Base-by-base conservation (phyloP, 2,329 filamentous ascomycete genomes). In the Bipolaris victoriae region DNA sequence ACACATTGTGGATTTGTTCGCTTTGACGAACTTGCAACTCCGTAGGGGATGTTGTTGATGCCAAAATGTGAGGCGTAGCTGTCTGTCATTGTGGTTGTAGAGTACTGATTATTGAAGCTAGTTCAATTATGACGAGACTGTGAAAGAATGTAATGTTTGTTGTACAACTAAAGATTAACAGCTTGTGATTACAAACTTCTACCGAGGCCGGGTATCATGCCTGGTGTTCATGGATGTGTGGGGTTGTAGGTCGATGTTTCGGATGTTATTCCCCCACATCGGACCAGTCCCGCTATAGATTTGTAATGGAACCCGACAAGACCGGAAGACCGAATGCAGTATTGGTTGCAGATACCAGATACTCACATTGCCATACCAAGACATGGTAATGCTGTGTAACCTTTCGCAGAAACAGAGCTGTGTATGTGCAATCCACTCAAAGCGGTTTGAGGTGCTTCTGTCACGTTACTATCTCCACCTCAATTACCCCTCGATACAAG, bases 1-100 rank as follows among this genome's bases (percentile, higher is more conserved):
- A 76, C 84, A 43, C 79, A 79, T 55, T 81, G 78, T 31, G 78
- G 80, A 3, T 58, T 35, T 20, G 65, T 31, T 31, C 62, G 61
- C 37, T 39, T 63, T 2, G 57, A 24, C 0, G 70, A 73, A 49
- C 61, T 68, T 18, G 68, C 71, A 29, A 74, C 66, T 13, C 71
- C 71, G 22, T 70, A 74, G 4, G 70, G 70, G 33, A 74, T 70
- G 59, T 73, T 74, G 58, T 66, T 68, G 50, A 67, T 61, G 31
- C 67, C 61, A 48, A 73, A 74, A 51, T 74, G 71, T 10, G 70
- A 66, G 7, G 65, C 55, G 53, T 68, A 68, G 24, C 20, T 49
- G 51, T 67, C 61, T 15, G 62, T 45, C 68, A 71, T 70, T 31
- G 51, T 52, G 7, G 31, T 26, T 31, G 13, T 43, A 13, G n/a